Conservation (phyloP, 2,329 filamentous ascomycete genomes). For the Didymella glomerata region DNA sequence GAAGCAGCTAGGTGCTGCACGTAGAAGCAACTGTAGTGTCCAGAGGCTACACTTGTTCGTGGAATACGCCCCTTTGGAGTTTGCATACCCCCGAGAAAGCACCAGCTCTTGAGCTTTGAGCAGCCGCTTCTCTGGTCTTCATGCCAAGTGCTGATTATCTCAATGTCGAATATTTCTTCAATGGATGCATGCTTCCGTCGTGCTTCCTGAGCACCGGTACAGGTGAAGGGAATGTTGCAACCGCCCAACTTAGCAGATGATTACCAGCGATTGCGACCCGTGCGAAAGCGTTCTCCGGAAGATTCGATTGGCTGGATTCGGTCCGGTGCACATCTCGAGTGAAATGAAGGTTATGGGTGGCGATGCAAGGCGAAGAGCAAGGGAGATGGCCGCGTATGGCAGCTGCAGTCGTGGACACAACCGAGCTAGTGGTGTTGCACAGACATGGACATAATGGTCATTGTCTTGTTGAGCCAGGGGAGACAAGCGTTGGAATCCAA, state of each 20-base stretch:
- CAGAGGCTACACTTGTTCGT: not conserved
- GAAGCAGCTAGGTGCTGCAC: not conserved
- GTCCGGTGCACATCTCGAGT: not conserved
- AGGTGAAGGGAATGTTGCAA: not conserved
- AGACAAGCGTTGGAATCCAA: conserved; percentile 4
- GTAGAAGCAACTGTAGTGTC: not conserved
- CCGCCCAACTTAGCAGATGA: not conserved
- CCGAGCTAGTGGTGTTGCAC: not conserved
- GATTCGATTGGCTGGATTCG: not conserved
- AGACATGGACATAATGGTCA: not conserved
- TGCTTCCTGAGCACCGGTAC: not conserved
- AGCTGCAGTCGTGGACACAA: conserved; percentile 1
- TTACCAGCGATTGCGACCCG: not conserved
- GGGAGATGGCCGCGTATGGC: conserved; percentile 3
- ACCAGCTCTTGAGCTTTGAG: not conserved
- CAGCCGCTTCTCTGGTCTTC: not conserved
- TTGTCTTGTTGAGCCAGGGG: not conserved
- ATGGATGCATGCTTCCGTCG: not conserved
- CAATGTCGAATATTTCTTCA: not conserved
- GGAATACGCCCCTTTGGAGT: not conserved
- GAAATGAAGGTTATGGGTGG: not conserved
- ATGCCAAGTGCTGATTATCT: not conserved
- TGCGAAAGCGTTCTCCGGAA: not conserved
- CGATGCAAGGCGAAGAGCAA: not conserved
- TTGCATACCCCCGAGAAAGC: not conserved